Evolutionary conservation across 768 basidiomycete species (phyloP).

Genomic region (Podaxis carcinomalis): DNA sequence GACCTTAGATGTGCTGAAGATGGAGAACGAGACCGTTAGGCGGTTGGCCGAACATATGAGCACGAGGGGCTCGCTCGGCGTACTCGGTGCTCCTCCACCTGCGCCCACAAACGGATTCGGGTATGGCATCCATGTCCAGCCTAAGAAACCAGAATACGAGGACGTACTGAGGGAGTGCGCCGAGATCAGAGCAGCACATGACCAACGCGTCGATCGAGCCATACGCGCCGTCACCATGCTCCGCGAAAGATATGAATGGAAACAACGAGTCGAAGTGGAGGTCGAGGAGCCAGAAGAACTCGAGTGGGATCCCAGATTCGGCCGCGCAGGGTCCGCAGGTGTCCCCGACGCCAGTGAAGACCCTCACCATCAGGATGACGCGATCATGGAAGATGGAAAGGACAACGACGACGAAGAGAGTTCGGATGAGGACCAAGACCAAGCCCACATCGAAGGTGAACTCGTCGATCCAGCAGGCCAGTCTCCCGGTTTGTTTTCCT

Average conservation of each 20-base stretch:
- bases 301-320: slow-evolving; percentile 59
- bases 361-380: slow-evolving; percentile 21
- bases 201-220: slow-evolving; percentile 71
- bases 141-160: slow-evolving; percentile 47
- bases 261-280: slow-evolving; percentile 73
- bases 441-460: slow-evolving; percentile 25
- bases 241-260: slow-evolving; percentile 79
- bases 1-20: slow-evolving; percentile 67
- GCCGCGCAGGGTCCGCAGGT: slow-evolving; percentile 18
- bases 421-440: slow-evolving; percentile 21
- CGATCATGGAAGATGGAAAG: slow-evolving; percentile 23
- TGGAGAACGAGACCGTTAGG: slow-evolving; percentile 70
- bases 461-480: background rate
- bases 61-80: slow-evolving; percentile 51
- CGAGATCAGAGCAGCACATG: slow-evolving; percentile 66
- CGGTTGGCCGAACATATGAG: slow-evolving; percentile 64
- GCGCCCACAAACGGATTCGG: slow-evolving; percentile 14
- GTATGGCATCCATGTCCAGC: slow-evolving; percentile 10
- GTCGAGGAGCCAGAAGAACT: slow-evolving; percentile 77
- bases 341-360: slow-evolving; percentile 9
- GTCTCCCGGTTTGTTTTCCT: slow-evolving; percentile 9
- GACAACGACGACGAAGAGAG: slow-evolving; percentile 24
- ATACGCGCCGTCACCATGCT: slow-evolving; percentile 77
- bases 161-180: slow-evolving; percentile 66
- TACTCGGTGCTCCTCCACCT: slow-evolving; percentile 36